A percentile compares a stretch with the other conserved stretches of the same genome.
phyloP scores from a whole-genome alignment of 345 rosid species.

The Physaria fendleri region DNA sequence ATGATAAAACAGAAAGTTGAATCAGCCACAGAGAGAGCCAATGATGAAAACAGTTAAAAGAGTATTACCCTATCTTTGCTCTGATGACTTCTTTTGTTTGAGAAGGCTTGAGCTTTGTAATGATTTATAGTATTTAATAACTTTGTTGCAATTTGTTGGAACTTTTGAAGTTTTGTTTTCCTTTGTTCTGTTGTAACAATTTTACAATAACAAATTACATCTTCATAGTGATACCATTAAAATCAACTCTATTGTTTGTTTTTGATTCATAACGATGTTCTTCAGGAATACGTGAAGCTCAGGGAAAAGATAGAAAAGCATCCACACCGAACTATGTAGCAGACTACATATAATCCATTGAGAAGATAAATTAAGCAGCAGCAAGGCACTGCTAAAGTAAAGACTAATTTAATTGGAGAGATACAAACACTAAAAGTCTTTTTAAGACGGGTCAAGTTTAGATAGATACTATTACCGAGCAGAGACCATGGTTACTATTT shows the following conservation, averaged over 20 bases:
- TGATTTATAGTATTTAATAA: constrained; percentile 14
- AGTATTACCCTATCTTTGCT: constrained; percentile 1
- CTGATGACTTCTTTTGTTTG: constrained; percentile 17
- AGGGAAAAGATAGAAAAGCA: constrained; percentile 49
- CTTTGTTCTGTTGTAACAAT: constrained; percentile 26
- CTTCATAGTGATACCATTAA: too few species aligned
- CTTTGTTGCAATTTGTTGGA: constrained; percentile 22
- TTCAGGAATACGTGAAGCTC: constrained; percentile 28
- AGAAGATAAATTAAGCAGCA: constrained; percentile 7
- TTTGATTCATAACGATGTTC: too few species aligned
- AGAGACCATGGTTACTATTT: constrained; percentile 47
- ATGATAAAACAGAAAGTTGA: constrained; percentile 96
- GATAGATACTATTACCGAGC: constrained; percentile 40
- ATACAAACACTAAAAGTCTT: constrained; percentile 16
- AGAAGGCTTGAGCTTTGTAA: constrained; percentile 20
- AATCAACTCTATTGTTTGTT: too few species aligned
- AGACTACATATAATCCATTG: constrained; percentile 4
- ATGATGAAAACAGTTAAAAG: constrained; percentile 36
- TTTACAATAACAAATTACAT: constrained; percentile 24
- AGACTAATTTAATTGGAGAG: constrained; percentile 20
- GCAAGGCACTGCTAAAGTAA: constrained; percentile 28
- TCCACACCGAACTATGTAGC: constrained; percentile 57
- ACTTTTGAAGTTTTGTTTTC: constrained; percentile 31
- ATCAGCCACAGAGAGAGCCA: constrained; percentile 67
- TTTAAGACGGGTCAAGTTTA: neutral